Evolutionary conservation across 106 monocot genomes (phyloP).

Genomic region (Dendrobium nobile): DNA sequence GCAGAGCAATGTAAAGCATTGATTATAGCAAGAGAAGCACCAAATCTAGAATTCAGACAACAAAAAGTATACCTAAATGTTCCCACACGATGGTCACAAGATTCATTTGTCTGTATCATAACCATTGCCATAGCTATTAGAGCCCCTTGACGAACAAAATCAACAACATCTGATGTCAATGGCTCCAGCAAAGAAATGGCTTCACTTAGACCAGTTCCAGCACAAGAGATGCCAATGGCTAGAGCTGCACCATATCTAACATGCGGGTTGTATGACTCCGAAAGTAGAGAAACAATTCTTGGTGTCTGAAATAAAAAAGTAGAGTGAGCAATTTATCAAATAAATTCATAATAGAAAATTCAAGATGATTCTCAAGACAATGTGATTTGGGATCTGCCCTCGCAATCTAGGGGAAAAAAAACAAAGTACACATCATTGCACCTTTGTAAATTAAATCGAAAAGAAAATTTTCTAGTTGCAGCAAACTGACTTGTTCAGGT

Average conservation of each 20-base stretch:
- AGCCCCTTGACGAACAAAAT: conserved; percentile 98
- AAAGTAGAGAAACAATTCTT: conserved; percentile 97
- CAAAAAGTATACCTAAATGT: conserved; percentile 61
- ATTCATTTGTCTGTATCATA: conserved; percentile 95
- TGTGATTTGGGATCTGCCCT: no score
- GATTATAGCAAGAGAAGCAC: neutral
- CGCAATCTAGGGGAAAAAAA: no score
- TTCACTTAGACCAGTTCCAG: conserved; percentile 81
- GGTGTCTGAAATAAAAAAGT: conserved; percentile 59
- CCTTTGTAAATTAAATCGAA: neutral
- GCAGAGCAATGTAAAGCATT: neutral
- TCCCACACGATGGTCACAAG: conserved; percentile 87
- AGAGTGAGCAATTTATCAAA: neutral
- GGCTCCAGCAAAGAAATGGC: conserved; percentile 97
- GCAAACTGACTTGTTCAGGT: conserved; percentile 78
- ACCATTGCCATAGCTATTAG: conserved; percentile 99
- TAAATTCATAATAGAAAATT: neutral
- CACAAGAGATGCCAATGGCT: conserved; percentile 98
- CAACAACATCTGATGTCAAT: conserved; percentile 96
- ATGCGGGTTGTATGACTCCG: conserved; percentile 98
- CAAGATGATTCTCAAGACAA: neutral
- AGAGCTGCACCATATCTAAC: conserved; percentile 98
- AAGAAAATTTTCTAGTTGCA: neutral
- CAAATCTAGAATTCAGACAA: neutral
- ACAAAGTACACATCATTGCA: neutral